phyloP scores from a whole-genome alignment of 2,329 filamentous ascomycete genomes.

The Claviceps fusiformis region DNA sequence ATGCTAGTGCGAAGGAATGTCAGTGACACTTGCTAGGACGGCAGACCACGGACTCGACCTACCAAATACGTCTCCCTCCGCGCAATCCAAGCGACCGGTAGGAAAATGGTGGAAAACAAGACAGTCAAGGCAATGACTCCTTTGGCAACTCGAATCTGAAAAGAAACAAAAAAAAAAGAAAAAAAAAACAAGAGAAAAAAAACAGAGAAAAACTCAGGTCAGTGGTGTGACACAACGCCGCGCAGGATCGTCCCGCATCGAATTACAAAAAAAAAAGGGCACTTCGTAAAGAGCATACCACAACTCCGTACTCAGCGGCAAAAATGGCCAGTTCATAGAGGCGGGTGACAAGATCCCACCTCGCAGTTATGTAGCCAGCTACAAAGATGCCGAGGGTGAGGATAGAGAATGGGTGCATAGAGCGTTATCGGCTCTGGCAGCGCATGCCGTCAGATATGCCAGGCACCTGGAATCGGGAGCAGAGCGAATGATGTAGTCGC shows the following conservation, averaged over 20 bases:
- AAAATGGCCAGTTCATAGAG: slow-evolving; percentile 95
- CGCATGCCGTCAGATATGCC: slow-evolving; percentile 26
- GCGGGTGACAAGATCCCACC: slow-evolving; percentile 95
- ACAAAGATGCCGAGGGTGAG: slow-evolving; percentile 96
- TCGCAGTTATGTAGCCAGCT: slow-evolving; percentile 97
- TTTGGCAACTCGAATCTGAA: slow-evolving; percentile 68
- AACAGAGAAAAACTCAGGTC: background rate
- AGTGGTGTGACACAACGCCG: background rate
- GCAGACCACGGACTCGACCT: slow-evolving; percentile 20
- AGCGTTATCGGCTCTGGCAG: slow-evolving; percentile 30
- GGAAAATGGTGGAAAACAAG: slow-evolving; percentile 69
- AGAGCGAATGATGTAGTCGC: background rate
- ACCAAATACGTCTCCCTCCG: slow-evolving; percentile 69
- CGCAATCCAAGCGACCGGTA: slow-evolving; percentile 76
- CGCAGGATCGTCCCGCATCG: background rate
- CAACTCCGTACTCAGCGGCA: slow-evolving; percentile 96
- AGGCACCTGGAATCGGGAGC: background rate
- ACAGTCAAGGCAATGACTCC: slow-evolving; percentile 72
- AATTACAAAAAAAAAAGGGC: background rate
- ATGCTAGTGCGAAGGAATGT: slow-evolving; percentile 42
- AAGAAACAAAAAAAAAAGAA: background rate
- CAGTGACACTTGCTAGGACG: background rate
- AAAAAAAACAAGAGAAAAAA: slow-evolving; percentile 3
- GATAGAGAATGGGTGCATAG: slow-evolving; percentile 96
- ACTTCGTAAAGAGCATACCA: slow-evolving; percentile 38